A percentile compares a stretch with the other conserved stretches of the same genome.
These are phyloP conservation scores for Ophiostoma piceae DNA, from an alignment of 2,329 filamentous ascomycete species.

Conservation along the genomic window DNA sequence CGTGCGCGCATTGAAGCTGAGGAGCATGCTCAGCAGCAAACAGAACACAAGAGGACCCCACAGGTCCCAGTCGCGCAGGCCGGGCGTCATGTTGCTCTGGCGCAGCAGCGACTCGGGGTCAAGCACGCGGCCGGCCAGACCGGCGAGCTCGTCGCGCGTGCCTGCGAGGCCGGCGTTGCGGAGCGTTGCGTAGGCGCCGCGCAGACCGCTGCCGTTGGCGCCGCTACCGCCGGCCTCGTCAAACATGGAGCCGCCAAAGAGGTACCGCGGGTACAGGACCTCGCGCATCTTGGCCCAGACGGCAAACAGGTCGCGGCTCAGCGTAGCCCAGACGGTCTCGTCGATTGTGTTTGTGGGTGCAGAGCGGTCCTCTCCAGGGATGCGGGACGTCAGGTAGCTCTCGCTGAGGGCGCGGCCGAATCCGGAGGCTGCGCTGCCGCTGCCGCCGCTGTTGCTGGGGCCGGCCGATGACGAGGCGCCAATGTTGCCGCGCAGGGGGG, in stretches of 20 bases:
- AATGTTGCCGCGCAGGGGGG: slow-evolving; percentile 81
- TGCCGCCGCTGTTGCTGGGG: slow-evolving; percentile 40
- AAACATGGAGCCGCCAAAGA: slow-evolving; percentile 67
- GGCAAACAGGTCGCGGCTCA: slow-evolving; percentile 82
- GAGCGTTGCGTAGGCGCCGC: slow-evolving; percentile 58
- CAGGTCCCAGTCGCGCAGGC: slow-evolving; percentile 92
- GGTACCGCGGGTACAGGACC: slow-evolving; percentile 91
- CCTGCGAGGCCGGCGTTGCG: slow-evolving; percentile 54
- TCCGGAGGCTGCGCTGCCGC: slow-evolving; percentile 28
- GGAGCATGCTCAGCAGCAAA: slow-evolving; percentile 64
- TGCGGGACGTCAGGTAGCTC: slow-evolving; percentile 79
- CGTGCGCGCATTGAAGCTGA: slow-evolving; percentile 73
- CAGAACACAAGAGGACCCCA: slow-evolving; percentile 98
- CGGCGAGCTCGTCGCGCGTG: slow-evolving; percentile 57
- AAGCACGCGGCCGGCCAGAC: slow-evolving; percentile 57
- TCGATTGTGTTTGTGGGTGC: slow-evolving; percentile 92
- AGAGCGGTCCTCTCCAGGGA: slow-evolving; percentile 86
- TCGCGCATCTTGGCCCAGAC: slow-evolving; percentile 98
- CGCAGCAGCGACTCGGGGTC: slow-evolving; percentile 56
- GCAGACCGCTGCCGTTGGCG: slow-evolving; percentile 34
- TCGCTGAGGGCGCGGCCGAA: slow-evolving; percentile 59
- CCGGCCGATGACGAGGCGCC: slow-evolving; percentile 70
- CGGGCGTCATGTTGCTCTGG: slow-evolving; percentile 75
- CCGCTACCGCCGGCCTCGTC: slow-evolving; percentile 40
- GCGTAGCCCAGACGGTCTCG: slow-evolving; percentile 94